These are phyloP conservation scores for Arabidopsis thaliana DNA, from an alignment of 345 rosid species.

Conservation along the genomic window TAIR10.1 NC_003070.9:28616001-28616500, in stretches of 20 bases:
- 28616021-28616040: slow-evolving; percentile 60
- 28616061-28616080: background rate
- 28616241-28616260: slow-evolving; percentile 68
- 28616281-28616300: slow-evolving; percentile 7
- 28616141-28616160: slow-evolving; percentile 17
- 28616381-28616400: slow-evolving; percentile 43
- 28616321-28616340: slow-evolving; percentile 72
- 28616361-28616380: slow-evolving; percentile 44
- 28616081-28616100: background rate
- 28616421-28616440: slow-evolving; percentile 72
- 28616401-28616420: slow-evolving; percentile 66
- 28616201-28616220: slow-evolving; percentile 63
- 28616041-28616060: slow-evolving; percentile 6
- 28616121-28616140: background rate
- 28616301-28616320: background rate
- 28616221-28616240: slow-evolving; percentile 79
- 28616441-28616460: slow-evolving; percentile 67
- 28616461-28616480: slow-evolving; percentile 54
- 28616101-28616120: slow-evolving; percentile 13
- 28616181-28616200: slow-evolving; percentile 76
- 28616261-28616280: slow-evolving; percentile 26
- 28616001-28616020: slow-evolving; percentile 67
- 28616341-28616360: slow-evolving; percentile 49
- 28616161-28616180: slow-evolving; percentile 64
- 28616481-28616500: slow-evolving; percentile 61